These are phyloP conservation scores for Periconia sp. DNA, from an alignment of 2,329 filamentous ascomycete genomes.

Conservation along the genomic window DNA sequence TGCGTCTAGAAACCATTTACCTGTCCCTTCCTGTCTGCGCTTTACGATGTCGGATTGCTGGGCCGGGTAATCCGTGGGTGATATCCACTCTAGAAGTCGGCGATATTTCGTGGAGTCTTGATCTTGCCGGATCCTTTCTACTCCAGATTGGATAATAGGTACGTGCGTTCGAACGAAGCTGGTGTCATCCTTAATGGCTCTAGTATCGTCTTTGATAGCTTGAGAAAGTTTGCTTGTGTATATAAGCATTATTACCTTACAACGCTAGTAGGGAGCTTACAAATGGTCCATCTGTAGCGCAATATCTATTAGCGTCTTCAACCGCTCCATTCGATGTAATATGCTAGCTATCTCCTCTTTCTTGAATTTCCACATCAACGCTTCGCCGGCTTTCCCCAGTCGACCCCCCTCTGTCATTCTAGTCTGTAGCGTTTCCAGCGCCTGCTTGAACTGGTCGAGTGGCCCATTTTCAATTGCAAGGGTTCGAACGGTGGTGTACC, in stretches of 20 bases:
- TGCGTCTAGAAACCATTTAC: slow-evolving; percentile 54
- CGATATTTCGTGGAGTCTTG: slow-evolving; percentile 7
- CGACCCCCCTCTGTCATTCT: slow-evolving; percentile 16
- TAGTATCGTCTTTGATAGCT: slow-evolving; percentile 12
- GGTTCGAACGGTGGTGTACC: slow-evolving; percentile 21
- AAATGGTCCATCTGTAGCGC: slow-evolving; percentile 23
- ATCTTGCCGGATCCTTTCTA: slow-evolving; percentile 10
- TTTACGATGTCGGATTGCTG: slow-evolving; percentile 13
- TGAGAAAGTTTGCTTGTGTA: slow-evolving; percentile 18
- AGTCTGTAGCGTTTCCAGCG: slow-evolving; percentile 16
- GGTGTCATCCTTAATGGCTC: neutral
- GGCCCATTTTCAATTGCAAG: slow-evolving; percentile 24
- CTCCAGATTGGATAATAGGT: slow-evolving; percentile 4
- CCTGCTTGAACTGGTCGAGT: slow-evolving; percentile 26
- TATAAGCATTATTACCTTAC: slow-evolving; percentile 9
- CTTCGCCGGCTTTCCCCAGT: slow-evolving; percentile 12
- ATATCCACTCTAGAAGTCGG: slow-evolving; percentile 14
- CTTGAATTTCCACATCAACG: slow-evolving; percentile 20
- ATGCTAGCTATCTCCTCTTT: slow-evolving; percentile 24
- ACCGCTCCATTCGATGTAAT: slow-evolving; percentile 20
- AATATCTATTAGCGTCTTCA: slow-evolving; percentile 20
- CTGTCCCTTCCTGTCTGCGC: slow-evolving; percentile 40
- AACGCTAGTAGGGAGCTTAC: slow-evolving; percentile 14
- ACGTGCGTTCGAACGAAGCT: slow-evolving; percentile 2
- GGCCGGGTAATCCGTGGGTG: slow-evolving; percentile 14